Percentiles rank a stretch among this genome's conserved stretches.
These are phyloP conservation scores for Stagonosporopsis cucurbitacearum DNA, from an alignment of 2,329 filamentous ascomycete genomes.

Conservation along the genomic window DNA sequence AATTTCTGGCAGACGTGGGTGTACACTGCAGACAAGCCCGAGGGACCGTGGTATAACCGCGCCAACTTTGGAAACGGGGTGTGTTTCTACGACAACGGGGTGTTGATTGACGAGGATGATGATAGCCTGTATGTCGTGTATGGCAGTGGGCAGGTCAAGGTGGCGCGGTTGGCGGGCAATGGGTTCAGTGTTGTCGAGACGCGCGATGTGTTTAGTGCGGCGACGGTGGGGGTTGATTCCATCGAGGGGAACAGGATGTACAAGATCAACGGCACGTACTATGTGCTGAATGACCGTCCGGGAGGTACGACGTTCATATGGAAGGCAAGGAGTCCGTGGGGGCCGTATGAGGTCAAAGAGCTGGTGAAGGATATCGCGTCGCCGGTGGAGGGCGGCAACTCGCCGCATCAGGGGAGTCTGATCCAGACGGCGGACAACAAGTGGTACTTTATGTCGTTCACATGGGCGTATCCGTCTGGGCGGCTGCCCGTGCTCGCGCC, in stretches of 20 bases:
- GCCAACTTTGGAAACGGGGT: conserved; percentile 23
- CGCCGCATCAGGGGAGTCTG: conserved; percentile 61
- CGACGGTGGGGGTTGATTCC: conserved; percentile 13
- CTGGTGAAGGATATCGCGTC: conserved; percentile 50
- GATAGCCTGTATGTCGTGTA: conserved; percentile 63
- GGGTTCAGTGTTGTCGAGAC: conserved; percentile 53
- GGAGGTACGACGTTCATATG: conserved; percentile 54
- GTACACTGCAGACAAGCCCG: conserved; percentile 53
- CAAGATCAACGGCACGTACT: conserved; percentile 60
- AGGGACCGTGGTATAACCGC: conserved; percentile 46
- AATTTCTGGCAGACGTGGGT: conserved; percentile 62
- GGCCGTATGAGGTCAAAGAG: conserved; percentile 56
- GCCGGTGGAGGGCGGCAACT: conserved; percentile 52
- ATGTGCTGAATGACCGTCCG: conserved; percentile 57
- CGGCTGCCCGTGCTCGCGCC: conserved; percentile 63
- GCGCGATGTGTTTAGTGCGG: conserved; percentile 49
- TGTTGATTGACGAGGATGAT: conserved; percentile 62
- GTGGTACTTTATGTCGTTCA: conserved; percentile 66
- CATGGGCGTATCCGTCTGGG: conserved; percentile 60
- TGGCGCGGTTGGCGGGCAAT: conserved; percentile 55
- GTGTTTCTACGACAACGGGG: conserved; percentile 63
- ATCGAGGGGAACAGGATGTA: conserved; percentile 62
- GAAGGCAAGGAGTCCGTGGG: conserved; percentile 56
- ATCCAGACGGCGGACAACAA: conserved; percentile 56
- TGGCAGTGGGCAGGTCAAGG: conserved; percentile 53